Conservation (phyloP, 257 asterid genomes). For the Penstemon barbatus region DNA sequence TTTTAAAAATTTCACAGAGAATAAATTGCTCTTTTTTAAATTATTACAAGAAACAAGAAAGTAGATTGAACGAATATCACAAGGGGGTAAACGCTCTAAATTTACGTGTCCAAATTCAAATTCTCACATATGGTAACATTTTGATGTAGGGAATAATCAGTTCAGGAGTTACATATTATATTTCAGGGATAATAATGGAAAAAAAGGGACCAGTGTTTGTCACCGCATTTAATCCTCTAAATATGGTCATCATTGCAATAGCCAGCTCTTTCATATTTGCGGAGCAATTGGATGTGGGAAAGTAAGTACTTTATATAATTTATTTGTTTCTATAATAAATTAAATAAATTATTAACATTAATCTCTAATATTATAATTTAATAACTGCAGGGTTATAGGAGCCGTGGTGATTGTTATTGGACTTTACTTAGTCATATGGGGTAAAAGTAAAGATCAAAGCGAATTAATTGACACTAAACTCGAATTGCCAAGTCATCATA, state of each 20-base stretch:
- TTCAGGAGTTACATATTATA: slow-evolving; percentile 21
- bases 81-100: too few species aligned
- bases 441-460: slow-evolving; percentile 25
- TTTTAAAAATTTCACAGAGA: too few species aligned
- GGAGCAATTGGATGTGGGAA: slow-evolving; percentile 33
- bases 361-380: neutral
- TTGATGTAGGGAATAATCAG: slow-evolving; percentile 38
- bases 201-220: slow-evolving; percentile 37
- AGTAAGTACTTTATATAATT: slow-evolving; percentile 19
- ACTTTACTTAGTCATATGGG: slow-evolving; percentile 35
- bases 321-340: neutral
- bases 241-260: slow-evolving; percentile 37
- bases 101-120: too few species aligned
- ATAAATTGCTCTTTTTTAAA: too few species aligned
- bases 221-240: slow-evolving; percentile 35
- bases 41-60: too few species aligned
- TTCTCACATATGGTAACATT: neutral
- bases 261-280: slow-evolving; percentile 35
- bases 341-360: neutral
- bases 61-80: too few species aligned
- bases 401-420: slow-evolving; percentile 28
- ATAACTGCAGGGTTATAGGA: slow-evolving; percentile 31
- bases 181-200: slow-evolving; percentile 33
- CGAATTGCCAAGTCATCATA: neutral
- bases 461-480: neutral